phyloP scores from a whole-genome alignment of 176 grass and related monocot species.

The Juncus effusus region DNA sequence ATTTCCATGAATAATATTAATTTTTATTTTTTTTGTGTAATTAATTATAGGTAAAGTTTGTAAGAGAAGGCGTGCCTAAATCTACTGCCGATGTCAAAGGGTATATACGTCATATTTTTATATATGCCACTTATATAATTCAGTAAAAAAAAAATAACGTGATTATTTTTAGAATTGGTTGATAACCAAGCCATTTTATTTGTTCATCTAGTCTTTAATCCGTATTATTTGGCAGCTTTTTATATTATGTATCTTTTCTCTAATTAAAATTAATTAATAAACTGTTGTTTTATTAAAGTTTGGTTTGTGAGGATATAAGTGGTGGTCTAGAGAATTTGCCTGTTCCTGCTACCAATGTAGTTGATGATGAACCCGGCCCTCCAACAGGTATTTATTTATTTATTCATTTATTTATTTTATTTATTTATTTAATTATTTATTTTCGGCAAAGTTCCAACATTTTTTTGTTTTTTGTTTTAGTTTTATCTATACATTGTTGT shows the following conservation, averaged over 20 bases:
- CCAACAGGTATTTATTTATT: conserved; percentile 48
- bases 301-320: conserved; percentile 77
- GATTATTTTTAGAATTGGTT: no score
- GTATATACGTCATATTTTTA: conserved; percentile 43
- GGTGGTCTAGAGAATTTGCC: conserved; percentile 68
- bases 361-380: conserved; percentile 64
- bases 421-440: no score
- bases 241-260: neutral
- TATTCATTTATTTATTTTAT: no score
- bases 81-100: conserved; percentile 65
- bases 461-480: no score
- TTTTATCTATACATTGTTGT: no score
- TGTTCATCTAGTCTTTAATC: neutral
- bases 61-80: conserved; percentile 58
- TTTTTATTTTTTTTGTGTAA: neutral
- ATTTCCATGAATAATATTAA: conserved; percentile 14
- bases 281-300: conserved; percentile 17
- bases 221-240: neutral
- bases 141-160: no score
- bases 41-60: conserved; percentile 57
- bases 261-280: neutral
- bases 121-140: neutral
- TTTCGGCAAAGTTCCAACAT: no score
- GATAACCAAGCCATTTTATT: no score
- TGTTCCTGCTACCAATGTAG: conserved; percentile 76